Conservation (phyloP, 2,329 filamentous ascomycete genomes). For the Coniosporium tulheliwenetii region DNA sequence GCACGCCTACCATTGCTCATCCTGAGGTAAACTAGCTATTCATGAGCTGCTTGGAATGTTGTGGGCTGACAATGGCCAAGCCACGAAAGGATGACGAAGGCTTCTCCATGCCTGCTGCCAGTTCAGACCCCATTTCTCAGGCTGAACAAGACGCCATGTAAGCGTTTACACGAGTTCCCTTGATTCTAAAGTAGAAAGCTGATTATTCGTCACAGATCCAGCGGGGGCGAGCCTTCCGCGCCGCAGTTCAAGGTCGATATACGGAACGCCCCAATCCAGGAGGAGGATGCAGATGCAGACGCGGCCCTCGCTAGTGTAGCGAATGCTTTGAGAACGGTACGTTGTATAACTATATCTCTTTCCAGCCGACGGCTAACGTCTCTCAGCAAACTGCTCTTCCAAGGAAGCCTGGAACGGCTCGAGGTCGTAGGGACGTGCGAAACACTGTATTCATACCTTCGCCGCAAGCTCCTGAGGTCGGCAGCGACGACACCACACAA, state of each 20-base stretch:
- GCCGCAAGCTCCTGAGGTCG: constrained; percentile 19
- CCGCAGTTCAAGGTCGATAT: constrained; percentile 66
- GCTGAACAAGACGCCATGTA: constrained; percentile 47
- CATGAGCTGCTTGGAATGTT: background rate
- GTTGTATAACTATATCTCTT: constrained; percentile 6
- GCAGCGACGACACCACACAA: constrained; percentile 9
- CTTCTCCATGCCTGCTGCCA: constrained; percentile 56
- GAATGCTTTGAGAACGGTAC: constrained; percentile 49
- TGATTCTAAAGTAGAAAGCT: too few relatives aligned
- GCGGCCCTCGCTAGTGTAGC: constrained; percentile 63
- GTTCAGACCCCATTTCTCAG: constrained; percentile 44
- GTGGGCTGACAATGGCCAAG: constrained; percentile 7
- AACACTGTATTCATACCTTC: constrained; percentile 74
- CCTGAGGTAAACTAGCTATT: constrained; percentile 11
- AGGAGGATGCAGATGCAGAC: constrained; percentile 59
- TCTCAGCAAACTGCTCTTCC: constrained; percentile 45
- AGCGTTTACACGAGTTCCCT: background rate
- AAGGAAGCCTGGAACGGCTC: constrained; percentile 58
- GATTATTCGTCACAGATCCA: background rate
- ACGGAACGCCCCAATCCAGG: constrained; percentile 58
- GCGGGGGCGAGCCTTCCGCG: constrained; percentile 37
- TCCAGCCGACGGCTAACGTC: constrained; percentile 5
- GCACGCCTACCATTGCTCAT: constrained; percentile 8
- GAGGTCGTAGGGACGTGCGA: constrained; percentile 78
- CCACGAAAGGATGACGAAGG: constrained; percentile 55